These are phyloP conservation scores for Penicillium expansum DNA, from an alignment of 2,329 filamentous ascomycete genomes.

Conservation along the genomic window DNA sequence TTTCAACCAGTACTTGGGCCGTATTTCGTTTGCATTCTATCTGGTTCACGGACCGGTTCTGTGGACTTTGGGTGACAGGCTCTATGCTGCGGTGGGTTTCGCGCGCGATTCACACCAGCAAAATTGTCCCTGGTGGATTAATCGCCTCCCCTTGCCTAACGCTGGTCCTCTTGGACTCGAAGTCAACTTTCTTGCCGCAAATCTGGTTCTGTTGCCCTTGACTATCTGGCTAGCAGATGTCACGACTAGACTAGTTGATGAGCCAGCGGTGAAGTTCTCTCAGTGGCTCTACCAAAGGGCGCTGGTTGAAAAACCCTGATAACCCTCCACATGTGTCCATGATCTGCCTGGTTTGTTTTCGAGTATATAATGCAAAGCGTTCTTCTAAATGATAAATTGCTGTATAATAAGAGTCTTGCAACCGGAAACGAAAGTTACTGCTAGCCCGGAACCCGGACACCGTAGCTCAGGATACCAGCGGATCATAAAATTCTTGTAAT, in stretches of 20 bases:
- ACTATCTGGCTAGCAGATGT: conserved; percentile 60
- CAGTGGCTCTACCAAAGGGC: conserved; percentile 56
- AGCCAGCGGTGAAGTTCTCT: conserved; percentile 58
- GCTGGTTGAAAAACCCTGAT: neutral
- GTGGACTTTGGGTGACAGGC: conserved; percentile 58
- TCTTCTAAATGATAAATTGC: neutral
- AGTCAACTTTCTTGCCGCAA: conserved; percentile 57
- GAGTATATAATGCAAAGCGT: neutral
- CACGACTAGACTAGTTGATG: conserved; percentile 56
- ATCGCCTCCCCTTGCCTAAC: conserved; percentile 55
- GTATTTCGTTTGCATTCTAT: conserved; percentile 62
- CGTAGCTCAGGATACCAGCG: neutral
- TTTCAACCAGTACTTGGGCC: conserved; percentile 61
- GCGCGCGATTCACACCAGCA: conserved; percentile 48
- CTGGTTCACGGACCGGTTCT: conserved; percentile 63
- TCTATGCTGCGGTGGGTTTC: conserved; percentile 63
- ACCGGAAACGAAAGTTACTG: neutral
- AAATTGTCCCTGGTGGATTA: conserved; percentile 57
- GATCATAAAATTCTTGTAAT: neutral
- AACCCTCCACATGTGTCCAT: neutral
- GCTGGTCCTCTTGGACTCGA: conserved; percentile 61
- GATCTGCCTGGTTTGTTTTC: neutral
- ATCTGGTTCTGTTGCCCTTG: conserved; percentile 59
- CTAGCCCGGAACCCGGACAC: neutral
- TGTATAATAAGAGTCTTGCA: neutral